Evolutionary conservation across 495 filamentous ascomycete genomes (phyloP), one percentile per base, ranked within the genome.

Genomic region (Talaromyces stipitatus): DNA sequence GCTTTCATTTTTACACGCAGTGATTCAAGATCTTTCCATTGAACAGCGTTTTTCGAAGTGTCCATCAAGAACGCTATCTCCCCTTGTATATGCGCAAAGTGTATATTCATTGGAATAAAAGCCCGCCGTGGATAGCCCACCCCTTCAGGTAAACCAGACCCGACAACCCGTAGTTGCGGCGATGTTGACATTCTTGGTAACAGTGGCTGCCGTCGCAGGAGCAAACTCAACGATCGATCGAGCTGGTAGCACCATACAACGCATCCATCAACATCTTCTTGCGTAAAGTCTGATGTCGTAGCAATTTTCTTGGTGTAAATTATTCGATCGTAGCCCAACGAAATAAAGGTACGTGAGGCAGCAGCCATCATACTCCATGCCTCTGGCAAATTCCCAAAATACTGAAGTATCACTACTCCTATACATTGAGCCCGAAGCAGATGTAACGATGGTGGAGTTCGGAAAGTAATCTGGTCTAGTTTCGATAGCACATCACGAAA

Each of bases 381-480:
- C 33, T 45, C 33, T 7, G 24, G 32, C 9, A 46, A 22, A 22
- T 55, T 27, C 0, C 54, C 54, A 20, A 55, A 46, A 18, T 24
- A 43, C 18, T 55, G 54, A 23, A 55, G 23, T 4, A 55, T 46
- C 20, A 20, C 22, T 11, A 46, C 38, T 10, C 36, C 36, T 9
- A 46, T 41, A 46, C 54, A 55, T 29, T 55, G 54, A 24, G n/a
- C 54, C 10, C 24, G 38, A 1, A 55, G 54, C 36, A 55, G 2
- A 41, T n/a, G 20, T 23, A 45, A 29, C 1, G 54, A 55, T 5
- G 54, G 54, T 22, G 54, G 23, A 4, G 54, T 54, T 4, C 28
- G 51, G 22, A 54, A 45, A n/a, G 22, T 27, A 2, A 55, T 45
- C 10, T 55, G 22, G 26, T 55, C 36, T 14, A 45, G 20, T 46